Base-by-base conservation (phyloP, 2,329 filamentous ascomycete species). In the Cladophialophora carrionii region DNA sequence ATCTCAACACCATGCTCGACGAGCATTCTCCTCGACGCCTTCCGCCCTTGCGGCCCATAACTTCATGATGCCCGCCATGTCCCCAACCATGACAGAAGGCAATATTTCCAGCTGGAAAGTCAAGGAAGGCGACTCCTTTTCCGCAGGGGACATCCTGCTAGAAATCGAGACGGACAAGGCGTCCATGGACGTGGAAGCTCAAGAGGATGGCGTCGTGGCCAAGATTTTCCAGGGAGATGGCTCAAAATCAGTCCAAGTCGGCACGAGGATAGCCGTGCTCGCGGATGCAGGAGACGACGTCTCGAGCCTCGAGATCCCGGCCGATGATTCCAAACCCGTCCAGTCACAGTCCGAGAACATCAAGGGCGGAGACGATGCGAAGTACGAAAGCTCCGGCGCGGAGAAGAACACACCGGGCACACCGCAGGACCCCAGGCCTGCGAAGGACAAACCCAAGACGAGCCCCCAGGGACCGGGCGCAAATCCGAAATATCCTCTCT, bases 81-180 rank as follows among this genome's bases (percentile, higher is more conserved):
- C 91, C 68, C 92, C 92, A 62, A 96, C 92, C 63, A 96, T 96
- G 92, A 96, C 91, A 68, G 92, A 96, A 79, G 92, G 92, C 67
- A 95, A 92, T 78, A 96, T 96, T 74, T 85, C 90, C 55, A 86
- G 79, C 67, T 96, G 92, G 92, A 90, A 88, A 77, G 85, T 96
- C 73, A 94, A 94, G 78, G 92, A 96, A 81, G 92, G 82, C 79
- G 90, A 95, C 72, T 84, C 86, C 58, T 96, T 92, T 78, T 83
- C 85, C 57, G 90, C 91, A 64, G 92, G 92, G 71, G 92, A 96
- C 77, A 91, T 96, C 34, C 84, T 96, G 58, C 87, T 96, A 65
- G 92, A 96, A 79, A 95, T 96, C 76, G 92, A 96, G 81, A 96
- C 92, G 65, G 92, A 96, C 79, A 96, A 96, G 83, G 92, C 92